A percentile compares a stretch with the other conserved stretches of the same genome.
Evolutionary conservation across 2,329 filamentous ascomycete genomes (phyloP).

Genomic region (Colletotrichum sp.): DNA sequence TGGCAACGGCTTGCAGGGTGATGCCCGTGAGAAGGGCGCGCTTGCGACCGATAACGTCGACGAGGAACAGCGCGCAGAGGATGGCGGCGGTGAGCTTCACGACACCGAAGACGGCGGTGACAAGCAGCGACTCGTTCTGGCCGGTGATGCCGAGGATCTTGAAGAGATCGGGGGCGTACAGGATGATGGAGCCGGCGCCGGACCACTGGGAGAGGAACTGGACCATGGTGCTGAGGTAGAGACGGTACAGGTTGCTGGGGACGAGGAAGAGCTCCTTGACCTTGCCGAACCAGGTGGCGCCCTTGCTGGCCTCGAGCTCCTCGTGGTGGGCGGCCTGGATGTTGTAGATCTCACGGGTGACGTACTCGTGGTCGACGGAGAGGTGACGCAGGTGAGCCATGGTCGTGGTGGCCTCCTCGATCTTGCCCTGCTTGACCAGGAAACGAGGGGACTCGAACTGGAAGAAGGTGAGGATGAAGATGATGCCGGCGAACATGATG

Average conservation of each 20-base stretch:
- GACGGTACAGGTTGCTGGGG: conserved; percentile 73
- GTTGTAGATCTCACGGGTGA: conserved; percentile 64
- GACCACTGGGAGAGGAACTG: conserved; percentile 79
- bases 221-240: conserved; percentile 71
- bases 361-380: conserved; percentile 62
- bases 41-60: conserved; percentile 81
- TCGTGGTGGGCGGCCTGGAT: conserved; percentile 72
- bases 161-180: conserved; percentile 79
- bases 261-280: conserved; percentile 72
- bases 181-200: conserved; percentile 75
- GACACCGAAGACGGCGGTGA: conserved; percentile 78
- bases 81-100: conserved; percentile 73
- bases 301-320: conserved; percentile 74
- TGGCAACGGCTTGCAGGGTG: conserved; percentile 62
- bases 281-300: conserved; percentile 67
- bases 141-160: conserved; percentile 73
- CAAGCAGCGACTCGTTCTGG: conserved; percentile 70
- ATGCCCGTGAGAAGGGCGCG: conserved; percentile 67
- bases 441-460: conserved; percentile 74
- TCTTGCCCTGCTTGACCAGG: conserved; percentile 67
- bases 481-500: conserved; percentile 77
- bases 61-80: conserved; percentile 76
- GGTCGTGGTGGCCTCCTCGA: conserved; percentile 61
- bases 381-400: conserved; percentile 66
- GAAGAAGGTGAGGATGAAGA: conserved; percentile 72